Conservation (phyloP, 2,329 filamentous ascomycete species). For the Fonsecaea monophora region DNA sequence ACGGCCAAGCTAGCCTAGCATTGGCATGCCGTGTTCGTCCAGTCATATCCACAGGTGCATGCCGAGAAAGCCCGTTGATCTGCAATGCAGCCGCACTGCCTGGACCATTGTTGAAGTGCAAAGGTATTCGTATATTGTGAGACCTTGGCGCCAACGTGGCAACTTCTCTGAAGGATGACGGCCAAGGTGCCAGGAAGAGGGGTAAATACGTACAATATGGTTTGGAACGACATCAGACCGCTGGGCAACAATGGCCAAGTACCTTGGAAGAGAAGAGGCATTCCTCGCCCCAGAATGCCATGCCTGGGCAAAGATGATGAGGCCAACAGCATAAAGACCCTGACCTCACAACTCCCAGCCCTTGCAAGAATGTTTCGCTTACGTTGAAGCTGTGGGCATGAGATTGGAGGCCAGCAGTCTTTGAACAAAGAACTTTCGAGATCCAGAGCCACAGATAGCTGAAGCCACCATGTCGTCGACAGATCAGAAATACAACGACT, state of each 20-base stretch:
- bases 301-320: neutral
- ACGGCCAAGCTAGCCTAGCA: too few relatives aligned
- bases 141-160: conserved; percentile 11
- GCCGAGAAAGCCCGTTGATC: neutral
- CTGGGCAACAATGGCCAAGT: conserved; percentile 17
- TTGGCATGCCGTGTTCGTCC: too few relatives aligned
- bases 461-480: conserved; percentile 12
- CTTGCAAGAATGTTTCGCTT: neutral
- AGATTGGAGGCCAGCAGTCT: neutral
- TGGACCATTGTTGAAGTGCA: neutral
- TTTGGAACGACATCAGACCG: neutral
- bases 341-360: neutral
- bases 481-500: conserved; percentile 10
- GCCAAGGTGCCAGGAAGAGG: conserved; percentile 22
- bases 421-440: neutral
- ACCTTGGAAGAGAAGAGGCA: conserved; percentile 7
- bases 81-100: neutral
- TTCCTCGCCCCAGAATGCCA: neutral
- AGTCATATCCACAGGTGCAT: neutral
- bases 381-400: neutral
- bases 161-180: neutral
- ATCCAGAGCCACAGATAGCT: neutral
- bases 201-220: conserved; percentile 7
- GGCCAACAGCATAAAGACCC: neutral
- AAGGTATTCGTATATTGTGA: neutral